Evolutionary conservation across 805 yeast species (phyloP).

Genomic region (Ogataea siamensis): DNA sequence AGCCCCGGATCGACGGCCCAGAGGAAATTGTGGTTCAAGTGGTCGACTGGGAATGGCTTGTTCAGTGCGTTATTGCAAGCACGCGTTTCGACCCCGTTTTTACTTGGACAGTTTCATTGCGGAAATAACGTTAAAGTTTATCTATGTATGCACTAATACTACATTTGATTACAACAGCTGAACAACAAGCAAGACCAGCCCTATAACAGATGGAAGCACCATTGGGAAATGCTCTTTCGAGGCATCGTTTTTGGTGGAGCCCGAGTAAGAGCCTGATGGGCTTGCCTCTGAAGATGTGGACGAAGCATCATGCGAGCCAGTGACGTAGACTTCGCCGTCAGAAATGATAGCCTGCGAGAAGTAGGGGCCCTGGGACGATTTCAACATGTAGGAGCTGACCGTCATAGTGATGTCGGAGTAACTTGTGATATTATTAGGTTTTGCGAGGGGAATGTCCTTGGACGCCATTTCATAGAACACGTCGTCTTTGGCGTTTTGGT

Average conservation of each 20-base stretch:
- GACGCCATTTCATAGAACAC: constrained; percentile 25
- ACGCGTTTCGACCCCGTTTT: constrained; percentile 16
- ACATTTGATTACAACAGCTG: constrained; percentile 4
- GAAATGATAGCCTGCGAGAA: constrained; percentile 26
- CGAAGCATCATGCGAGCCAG: constrained; percentile 3
- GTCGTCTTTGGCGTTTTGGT: constrained; percentile 1
- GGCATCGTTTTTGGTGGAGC: constrained; percentile 4
- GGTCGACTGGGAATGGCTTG: constrained; percentile 66
- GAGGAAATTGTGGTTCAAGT: constrained; percentile 26
- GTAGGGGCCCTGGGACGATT: constrained; percentile 10
- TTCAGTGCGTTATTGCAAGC: constrained; percentile 51
- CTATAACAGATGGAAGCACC: constrained; percentile 1
- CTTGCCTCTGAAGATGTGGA: constrained; percentile 4
- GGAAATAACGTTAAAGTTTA: constrained; percentile 1
- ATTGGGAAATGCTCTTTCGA: not conserved
- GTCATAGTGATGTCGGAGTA: constrained; percentile 29
- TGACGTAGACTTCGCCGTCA: constrained; percentile 30
- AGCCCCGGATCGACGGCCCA: not conserved
- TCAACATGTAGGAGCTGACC: constrained; percentile 7
- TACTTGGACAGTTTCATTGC: constrained; percentile 24
- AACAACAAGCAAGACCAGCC: constrained; percentile 1
- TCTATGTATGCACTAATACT: constrained; percentile 4
- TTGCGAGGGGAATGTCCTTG: constrained; percentile 35
- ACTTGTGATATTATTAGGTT: constrained; percentile 23
- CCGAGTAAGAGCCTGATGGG: constrained; percentile 16